Conservation (phyloP, 352 stramenopile species). For the Pythium plurisporium region DNA sequence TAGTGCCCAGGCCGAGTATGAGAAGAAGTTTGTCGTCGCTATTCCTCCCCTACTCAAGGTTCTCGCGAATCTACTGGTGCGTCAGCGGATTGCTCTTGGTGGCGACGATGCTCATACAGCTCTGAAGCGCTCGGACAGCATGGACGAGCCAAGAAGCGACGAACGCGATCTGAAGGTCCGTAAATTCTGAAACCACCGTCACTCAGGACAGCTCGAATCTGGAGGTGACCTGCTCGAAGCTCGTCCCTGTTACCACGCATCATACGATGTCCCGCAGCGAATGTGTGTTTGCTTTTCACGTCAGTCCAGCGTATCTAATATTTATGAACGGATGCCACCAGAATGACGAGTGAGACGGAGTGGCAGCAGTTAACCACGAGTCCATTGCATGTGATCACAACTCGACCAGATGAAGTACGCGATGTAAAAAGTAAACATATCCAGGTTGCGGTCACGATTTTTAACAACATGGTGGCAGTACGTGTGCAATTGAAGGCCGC, state of each 20-base stretch:
- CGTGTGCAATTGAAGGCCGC: no score
- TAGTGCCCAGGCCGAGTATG: not conserved
- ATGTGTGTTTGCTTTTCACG: no score
- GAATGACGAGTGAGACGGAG: not conserved
- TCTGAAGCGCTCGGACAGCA: not conserved
- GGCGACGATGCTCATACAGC: not conserved
- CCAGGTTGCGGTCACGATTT: not conserved
- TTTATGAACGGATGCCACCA: not conserved
- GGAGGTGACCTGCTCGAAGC: no score
- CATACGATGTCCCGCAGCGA: no score
- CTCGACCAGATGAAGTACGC: no score
- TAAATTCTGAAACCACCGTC: slow-evolving; percentile 1
- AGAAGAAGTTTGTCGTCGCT: not conserved
- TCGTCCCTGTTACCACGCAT: no score
- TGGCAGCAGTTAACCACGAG: no score
- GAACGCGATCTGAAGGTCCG: not conserved
- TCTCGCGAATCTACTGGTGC: slow-evolving; percentile 4
- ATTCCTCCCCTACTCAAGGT: slow-evolving; percentile 9
- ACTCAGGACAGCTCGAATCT: no score
- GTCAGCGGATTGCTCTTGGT: not conserved
- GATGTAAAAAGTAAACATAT: no score
- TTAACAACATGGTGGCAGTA: no score
- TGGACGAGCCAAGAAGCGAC: not conserved
- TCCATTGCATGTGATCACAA: no score
- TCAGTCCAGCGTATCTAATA: no score